Percentiles rank a stretch among this genome's conserved stretches.
Evolutionary conservation across 495 filamentous ascomycete species (phyloP).

Genomic region (Neurospora sp.): DNA sequence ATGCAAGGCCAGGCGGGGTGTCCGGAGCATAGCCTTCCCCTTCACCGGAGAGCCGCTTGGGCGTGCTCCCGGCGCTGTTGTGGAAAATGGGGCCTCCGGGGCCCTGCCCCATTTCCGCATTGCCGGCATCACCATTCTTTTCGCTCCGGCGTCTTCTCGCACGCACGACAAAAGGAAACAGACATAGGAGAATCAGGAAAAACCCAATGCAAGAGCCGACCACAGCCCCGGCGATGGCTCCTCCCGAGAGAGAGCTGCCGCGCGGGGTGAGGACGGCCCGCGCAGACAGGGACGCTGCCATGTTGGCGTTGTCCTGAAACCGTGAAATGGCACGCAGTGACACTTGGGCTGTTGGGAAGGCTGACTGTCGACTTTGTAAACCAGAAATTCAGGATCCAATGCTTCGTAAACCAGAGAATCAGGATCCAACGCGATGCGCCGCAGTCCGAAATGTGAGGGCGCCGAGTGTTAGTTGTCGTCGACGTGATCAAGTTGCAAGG

Average conservation of each 20-base stretch:
- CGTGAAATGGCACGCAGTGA: not conserved
- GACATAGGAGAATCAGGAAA: conserved; percentile 20
- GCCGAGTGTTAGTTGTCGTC: not conserved
- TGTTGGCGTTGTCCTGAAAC: conserved; percentile 6
- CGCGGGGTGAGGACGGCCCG: conserved; percentile 20
- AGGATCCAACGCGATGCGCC: not conserved
- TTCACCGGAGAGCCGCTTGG: conserved; percentile 14
- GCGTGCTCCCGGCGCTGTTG: conserved; percentile 10
- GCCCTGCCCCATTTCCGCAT: conserved; percentile 25
- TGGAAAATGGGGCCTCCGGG: conserved; percentile 24
- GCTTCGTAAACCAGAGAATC: not conserved
- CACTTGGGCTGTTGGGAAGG: not conserved
- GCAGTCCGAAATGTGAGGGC: not conserved
- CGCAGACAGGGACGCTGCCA: conserved; percentile 10
- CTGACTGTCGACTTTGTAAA: not conserved
- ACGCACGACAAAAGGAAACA: conserved; percentile 24
- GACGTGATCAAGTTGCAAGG: not conserved
- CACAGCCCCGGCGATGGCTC: conserved; percentile 27
- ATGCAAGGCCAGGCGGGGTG: not conserved
- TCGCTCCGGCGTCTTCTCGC: conserved; percentile 15
- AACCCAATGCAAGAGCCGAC: conserved; percentile 23
- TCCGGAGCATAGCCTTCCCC: not conserved
- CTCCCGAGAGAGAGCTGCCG: conserved; percentile 15
- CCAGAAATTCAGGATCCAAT: not conserved
- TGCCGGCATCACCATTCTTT: conserved; percentile 11